Percentiles rank a stretch among this genome's conserved stretches.
Conservation (phyloP, 2,329 filamentous ascomycete genomes). For the Domatiomyces globalis region DNA sequence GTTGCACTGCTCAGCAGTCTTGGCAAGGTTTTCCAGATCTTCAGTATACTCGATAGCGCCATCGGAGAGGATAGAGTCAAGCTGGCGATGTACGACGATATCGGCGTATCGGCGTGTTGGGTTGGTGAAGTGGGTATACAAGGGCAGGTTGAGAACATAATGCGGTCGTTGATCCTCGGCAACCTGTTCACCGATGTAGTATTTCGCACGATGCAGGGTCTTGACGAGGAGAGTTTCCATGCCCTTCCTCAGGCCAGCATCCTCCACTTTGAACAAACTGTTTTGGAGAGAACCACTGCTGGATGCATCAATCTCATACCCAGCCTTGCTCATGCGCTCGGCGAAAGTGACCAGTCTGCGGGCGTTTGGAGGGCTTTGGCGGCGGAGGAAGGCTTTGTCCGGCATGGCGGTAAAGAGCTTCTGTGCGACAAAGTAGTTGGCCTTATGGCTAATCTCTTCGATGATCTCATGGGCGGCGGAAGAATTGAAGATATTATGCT, state of each 20-base stretch:
- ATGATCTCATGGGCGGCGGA: slow-evolving; percentile 81
- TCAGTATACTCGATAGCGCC: slow-evolving; percentile 74
- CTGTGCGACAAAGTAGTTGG: slow-evolving; percentile 77
- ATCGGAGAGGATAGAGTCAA: slow-evolving; percentile 72
- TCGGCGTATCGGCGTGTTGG: slow-evolving; percentile 91
- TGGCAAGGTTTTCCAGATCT: slow-evolving; percentile 73
- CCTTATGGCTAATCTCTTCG: slow-evolving; percentile 88
- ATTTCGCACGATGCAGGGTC: slow-evolving; percentile 91
- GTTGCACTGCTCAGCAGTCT: slow-evolving; percentile 91
- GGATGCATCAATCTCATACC: slow-evolving; percentile 74
- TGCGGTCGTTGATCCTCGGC: slow-evolving; percentile 67
- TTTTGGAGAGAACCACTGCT: slow-evolving; percentile 87
- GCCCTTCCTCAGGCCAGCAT: slow-evolving; percentile 78
- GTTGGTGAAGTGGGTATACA: slow-evolving; percentile 96
- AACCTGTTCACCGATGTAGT: slow-evolving; percentile 72
- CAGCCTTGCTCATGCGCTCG: slow-evolving; percentile 82
- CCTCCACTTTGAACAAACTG: slow-evolving; percentile 85
- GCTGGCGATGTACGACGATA: slow-evolving; percentile 85
- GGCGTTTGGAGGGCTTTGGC: slow-evolving; percentile 71
- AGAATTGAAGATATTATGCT: slow-evolving; percentile 90
- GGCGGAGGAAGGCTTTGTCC: slow-evolving; percentile 82
- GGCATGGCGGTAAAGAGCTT: slow-evolving; percentile 65
- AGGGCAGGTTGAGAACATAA: slow-evolving; percentile 78
- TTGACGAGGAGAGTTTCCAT: slow-evolving; percentile 96
- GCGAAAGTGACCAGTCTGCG: slow-evolving; percentile 81